phyloP scores from a whole-genome alignment of 352 stramenopile genomes.

The Globisporangium orthogonon region DNA sequence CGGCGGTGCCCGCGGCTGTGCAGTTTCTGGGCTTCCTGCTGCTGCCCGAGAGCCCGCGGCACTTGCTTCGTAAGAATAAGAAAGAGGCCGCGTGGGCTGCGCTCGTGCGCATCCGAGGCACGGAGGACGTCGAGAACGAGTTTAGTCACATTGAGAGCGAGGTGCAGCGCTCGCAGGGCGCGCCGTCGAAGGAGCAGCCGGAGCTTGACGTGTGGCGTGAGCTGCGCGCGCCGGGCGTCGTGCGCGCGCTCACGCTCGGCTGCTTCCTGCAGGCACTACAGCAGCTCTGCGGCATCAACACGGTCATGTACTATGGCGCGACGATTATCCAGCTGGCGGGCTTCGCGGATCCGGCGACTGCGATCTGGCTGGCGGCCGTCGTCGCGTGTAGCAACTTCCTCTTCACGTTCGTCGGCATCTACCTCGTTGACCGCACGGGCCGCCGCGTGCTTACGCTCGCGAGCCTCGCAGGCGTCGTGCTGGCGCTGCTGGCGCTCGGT shows the following conservation, averaged over 20 bases:
- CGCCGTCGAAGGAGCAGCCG: not conserved
- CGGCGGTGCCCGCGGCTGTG: slow-evolving; percentile 50
- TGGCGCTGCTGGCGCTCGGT: slow-evolving; percentile 36
- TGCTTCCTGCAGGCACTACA: slow-evolving; percentile 58
- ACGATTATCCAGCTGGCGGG: slow-evolving; percentile 80
- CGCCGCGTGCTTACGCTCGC: slow-evolving; percentile 41
- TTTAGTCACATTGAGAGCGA: slow-evolving; percentile 55
- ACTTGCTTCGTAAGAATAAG: slow-evolving; percentile 35
- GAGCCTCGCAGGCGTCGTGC: slow-evolving; percentile 37
- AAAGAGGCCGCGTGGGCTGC: slow-evolving; percentile 35
- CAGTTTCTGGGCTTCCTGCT: slow-evolving; percentile 67
- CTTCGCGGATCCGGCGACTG: slow-evolving; percentile 59
- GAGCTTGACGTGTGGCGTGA: slow-evolving; percentile 30
- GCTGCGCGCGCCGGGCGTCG: slow-evolving; percentile 24
- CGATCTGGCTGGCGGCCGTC: slow-evolving; percentile 74
- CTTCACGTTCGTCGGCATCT: slow-evolving; percentile 59
- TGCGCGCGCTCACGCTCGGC: slow-evolving; percentile 42
- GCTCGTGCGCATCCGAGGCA: slow-evolving; percentile 49
- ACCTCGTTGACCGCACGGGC: slow-evolving; percentile 43
- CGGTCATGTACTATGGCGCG: slow-evolving; percentile 84
- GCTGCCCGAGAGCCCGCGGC: slow-evolving; percentile 66
- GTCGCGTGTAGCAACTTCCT: slow-evolving; percentile 68
- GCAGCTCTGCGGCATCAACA: slow-evolving; percentile 85
- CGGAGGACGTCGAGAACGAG: slow-evolving; percentile 40
- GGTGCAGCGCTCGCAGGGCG: slow-evolving; percentile 18